These are phyloP conservation scores for Mycena floridula DNA, from an alignment of 768 basidiomycete species.

Conservation along the genomic window DNA sequence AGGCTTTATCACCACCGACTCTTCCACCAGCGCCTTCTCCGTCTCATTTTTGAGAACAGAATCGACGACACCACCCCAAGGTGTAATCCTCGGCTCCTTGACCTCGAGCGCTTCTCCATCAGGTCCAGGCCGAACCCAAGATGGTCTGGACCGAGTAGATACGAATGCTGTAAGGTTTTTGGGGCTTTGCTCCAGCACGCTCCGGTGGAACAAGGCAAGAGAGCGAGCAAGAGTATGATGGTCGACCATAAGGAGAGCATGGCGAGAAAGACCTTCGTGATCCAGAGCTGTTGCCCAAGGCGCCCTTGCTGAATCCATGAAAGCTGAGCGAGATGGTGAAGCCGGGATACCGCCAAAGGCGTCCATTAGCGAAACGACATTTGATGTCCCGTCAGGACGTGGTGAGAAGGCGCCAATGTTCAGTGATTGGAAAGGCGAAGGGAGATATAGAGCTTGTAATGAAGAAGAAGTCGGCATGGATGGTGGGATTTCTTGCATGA, in stretches of 20 bases:
- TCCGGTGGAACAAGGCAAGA: constrained; percentile 55
- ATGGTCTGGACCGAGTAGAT: too few relatives aligned
- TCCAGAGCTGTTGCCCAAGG: constrained; percentile 42
- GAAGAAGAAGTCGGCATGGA: constrained; percentile 43
- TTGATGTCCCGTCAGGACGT: constrained; percentile 34
- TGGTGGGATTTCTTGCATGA: constrained; percentile 26
- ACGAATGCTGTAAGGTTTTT: constrained; percentile 44
- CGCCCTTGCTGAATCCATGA: constrained; percentile 9
- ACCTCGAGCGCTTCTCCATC: constrained; percentile 18
- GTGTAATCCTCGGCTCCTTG: constrained; percentile 30
- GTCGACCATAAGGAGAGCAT: constrained; percentile 57
- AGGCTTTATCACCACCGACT: constrained; percentile 5
- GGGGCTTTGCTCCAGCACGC: constrained; percentile 43
- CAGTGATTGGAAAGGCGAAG: constrained; percentile 44
- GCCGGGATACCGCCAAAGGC: constrained; percentile 30
- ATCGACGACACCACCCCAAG: constrained; percentile 65
- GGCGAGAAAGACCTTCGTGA: constrained; percentile 62
- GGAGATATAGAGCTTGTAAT: constrained; percentile 45
- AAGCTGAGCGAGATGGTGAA: constrained; percentile 18
- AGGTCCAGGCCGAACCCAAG: constrained; percentile 51
- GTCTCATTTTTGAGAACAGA: constrained; percentile 40
- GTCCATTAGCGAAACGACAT: constrained; percentile 37
- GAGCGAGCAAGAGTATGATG: constrained; percentile 55
- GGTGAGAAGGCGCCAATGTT: constrained; percentile 49
- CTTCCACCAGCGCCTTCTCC: constrained; percentile 35